Evolutionary conservation across 139 green algal genomes (phyloP), one percentile per base, ranked within the genome.

Genomic region (Coccomyxa sp.): DNA sequence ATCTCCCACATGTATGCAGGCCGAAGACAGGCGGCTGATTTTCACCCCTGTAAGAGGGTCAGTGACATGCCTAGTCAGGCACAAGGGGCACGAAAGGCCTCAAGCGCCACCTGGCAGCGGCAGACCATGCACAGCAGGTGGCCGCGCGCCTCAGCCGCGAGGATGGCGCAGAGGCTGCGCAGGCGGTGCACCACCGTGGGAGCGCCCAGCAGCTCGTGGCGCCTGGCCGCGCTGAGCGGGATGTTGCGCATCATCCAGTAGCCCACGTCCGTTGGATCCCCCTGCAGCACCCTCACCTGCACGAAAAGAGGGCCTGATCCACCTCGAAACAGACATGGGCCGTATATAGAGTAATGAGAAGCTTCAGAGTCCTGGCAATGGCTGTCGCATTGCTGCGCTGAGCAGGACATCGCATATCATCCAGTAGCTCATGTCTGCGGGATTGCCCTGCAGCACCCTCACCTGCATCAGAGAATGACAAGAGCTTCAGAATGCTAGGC

Each of bases 231-330:
- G 6, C 78, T 41, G 55, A 82, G 44, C 9, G 83, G 79, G 33
- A 87, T 75, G 71, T 84, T 84, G 72, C 39, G 34, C 27, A 79
- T 71, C 68, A 87, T 37, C 44, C 79, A 84, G 83, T 82, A 87
- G 29, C 70, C 80, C 35, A 87, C 75, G 50, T 75, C 75, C 64
- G 80, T 41, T 0, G 83, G 83, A 55, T 70, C 58, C 55, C 77
- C 82, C n/a, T 74, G 33, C 55, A 84, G 81, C 24, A 64, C 54
- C 4, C 41, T 70, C 5, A 68, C 70, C 80, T 84, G 80, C 40
- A n/a, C 4, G 31, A 64, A 18, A 18, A 7, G 50, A 22, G 50
- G 50, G 27, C 2, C 50, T 22, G 5, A 64, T 31, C 5, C n/a
- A n/a, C n/a, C n/a, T n/a, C n/a, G 70, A 72, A 72, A 29, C 64